These are phyloP conservation scores for Flaveria ramosissima DNA, from an alignment of 129 eudicot species.

Conservation along the genomic window DNA sequence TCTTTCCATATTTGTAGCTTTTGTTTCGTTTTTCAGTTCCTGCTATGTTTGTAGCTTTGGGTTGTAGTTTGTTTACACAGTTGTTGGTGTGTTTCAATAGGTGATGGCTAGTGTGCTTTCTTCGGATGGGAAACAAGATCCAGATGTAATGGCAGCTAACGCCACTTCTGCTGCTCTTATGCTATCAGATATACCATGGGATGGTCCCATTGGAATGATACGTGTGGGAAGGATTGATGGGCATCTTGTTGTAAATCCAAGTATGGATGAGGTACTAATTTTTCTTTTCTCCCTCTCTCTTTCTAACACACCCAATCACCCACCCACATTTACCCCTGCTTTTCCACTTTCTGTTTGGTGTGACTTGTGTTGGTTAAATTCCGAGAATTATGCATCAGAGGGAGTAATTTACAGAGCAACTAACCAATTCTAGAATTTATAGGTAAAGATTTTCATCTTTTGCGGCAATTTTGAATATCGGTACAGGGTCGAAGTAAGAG, in stretches of 20 bases:
- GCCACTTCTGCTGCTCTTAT: conserved; percentile 98
- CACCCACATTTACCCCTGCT: background rate
- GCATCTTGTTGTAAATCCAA: conserved; percentile 82
- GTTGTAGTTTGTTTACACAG: background rate
- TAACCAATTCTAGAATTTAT: background rate
- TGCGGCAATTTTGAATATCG: background rate
- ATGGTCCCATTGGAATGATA: conserved; percentile 95
- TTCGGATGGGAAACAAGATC: conserved; percentile 98
- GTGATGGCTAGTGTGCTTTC: conserved; percentile 94
- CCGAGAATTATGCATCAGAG: background rate
- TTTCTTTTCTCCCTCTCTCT: background rate
- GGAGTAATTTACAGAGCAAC: conserved; percentile 1
- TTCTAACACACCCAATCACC: background rate
- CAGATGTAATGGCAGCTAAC: conserved; percentile 96
- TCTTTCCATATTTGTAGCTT: background rate
- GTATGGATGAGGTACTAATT: conserved; percentile 83
- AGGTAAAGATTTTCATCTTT: background rate
- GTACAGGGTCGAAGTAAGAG: background rate
- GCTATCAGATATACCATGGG: conserved; percentile 98
- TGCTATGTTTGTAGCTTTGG: background rate
- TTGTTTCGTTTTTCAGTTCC: conserved; percentile 4
- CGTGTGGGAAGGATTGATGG: conserved; percentile 91
- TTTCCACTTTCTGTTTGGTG: background rate
- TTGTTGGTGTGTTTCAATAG: conserved; percentile 37
- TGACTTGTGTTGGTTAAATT: background rate